Evolutionary conservation across 495 filamentous ascomycete genomes (phyloP), one percentile per base, ranked within the genome.

Genomic region (Aspergillus avenaceus): DNA sequence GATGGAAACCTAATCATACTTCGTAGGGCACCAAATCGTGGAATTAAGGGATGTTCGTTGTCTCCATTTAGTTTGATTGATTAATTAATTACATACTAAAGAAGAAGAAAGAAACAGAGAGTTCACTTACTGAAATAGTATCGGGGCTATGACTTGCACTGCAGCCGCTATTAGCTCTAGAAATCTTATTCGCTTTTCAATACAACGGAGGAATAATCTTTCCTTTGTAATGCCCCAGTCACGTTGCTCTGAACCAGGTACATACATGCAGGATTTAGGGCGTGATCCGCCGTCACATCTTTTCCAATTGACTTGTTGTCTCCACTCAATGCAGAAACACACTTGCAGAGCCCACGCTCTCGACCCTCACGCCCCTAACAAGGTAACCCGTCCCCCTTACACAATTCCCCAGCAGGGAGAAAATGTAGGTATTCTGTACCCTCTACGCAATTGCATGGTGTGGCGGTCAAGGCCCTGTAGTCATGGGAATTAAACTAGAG

Each of bases 301-400:
- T 65, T 57, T 50, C 31, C 34, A 49, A 58, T 62, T 61, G 50
- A 44, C 52, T 49, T 49, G 55, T 49, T 45, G 63, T 61, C 59
- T 60, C 67, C 67, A 70, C 64, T 70, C 37, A 57, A 63, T 60
- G 52, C 44, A 60, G 52, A 52, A 68, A 60, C 55, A 62, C 52
- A 23, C 50, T 63, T 65, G 65, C 66, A 72, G 62, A 60, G 66
- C 64, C 69, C 67, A 72, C 66, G 69, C 65, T 66, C 56, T 63
- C 52, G 66, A 62, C 64, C 69, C 66, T 56, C 69, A 57, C 65
- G 65, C 51, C 47, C 13, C n/a, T n/a, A 54, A 25, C 34, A 47
- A 25, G 18, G 25, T 32, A 37, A 14, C 14, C 19, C 21, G 22
- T 16, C 19, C 32, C 51, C 47, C 47, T 54, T 53, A 47, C 47